Evolutionary conservation across 768 basidiomycete genomes (phyloP), one percentile per base, ranked within the genome.

Genomic region (Suillus subalutaceus): DNA sequence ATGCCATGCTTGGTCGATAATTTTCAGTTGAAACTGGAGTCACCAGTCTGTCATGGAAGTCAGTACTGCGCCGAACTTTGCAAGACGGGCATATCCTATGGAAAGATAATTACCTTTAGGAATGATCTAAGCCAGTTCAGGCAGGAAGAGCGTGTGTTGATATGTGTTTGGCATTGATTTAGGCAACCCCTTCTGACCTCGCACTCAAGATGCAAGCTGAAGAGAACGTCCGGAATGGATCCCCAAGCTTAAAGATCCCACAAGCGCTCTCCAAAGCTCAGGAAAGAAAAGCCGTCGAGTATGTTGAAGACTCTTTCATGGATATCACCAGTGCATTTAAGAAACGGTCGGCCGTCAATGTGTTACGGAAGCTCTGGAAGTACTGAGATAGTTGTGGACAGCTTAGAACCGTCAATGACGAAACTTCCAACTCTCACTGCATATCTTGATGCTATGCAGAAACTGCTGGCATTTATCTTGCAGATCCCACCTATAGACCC

Each of bases 401-500:
- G 69, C 52, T 72, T 68, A 59, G 72, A 77, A 26, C 73, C 79
- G 12, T 77, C 78, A 6, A 82, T 81, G 16, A 83, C 88, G 1
- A 81, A 77, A 20, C 79, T 91, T 2, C 84, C 85, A 43, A 90
- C 89, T 0, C 80, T 93, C 20, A 65, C 80, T 1, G 72, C 81
- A 7, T 94, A 92, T 69, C 84, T 94, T 38, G 80, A 81, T 35
- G 84, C 86, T 4, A 80, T 83, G 38, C 87, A 84, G 26, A 78
- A 77, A 57, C 78, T 93, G 23, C 77, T 93, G 13, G 81, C 84
- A 0, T 72, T 94, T 57, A 82, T 92, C 50, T 79, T 93, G 23
- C 91, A 88, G 72, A 90, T 93, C 59, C 92, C 91, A 0, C 91
- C 92, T 15, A 74, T 90, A 18, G 86, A 88, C 66, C 88, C 90